phyloP scores from a whole-genome alignment of 345 rosid genomes.

The Euclidium syriacum region DNA sequence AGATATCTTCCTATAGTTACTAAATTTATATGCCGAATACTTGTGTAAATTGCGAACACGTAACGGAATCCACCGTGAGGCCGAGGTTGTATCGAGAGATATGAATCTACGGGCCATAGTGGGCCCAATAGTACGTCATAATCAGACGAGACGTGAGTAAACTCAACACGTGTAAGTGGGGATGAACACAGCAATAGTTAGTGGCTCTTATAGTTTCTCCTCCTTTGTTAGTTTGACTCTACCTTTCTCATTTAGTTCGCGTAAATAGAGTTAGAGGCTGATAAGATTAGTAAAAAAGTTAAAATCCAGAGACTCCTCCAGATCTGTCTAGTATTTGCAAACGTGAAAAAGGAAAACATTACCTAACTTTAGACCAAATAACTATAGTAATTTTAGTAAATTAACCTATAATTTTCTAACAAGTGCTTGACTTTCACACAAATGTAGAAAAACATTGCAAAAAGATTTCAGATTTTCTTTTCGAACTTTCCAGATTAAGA shows the following conservation, averaged over 20 bases:
- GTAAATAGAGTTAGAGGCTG: not conserved
- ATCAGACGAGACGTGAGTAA: not conserved
- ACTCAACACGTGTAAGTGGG: constrained; percentile 9
- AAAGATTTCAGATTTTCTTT: not conserved
- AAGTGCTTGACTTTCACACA: not conserved
- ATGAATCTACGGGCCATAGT: constrained; percentile 1
- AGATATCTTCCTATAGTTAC: too few species aligned
- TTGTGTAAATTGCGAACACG: constrained; percentile 15
- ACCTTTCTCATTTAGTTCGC: not conserved
- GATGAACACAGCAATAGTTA: constrained; percentile 9
- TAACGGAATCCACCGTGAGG: constrained; percentile 12
- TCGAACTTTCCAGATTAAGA: not conserved
- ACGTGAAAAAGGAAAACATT: not conserved
- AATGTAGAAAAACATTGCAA: too few species aligned
- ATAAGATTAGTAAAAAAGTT: not conserved
- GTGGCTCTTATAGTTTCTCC: constrained; percentile 10
- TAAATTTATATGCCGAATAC: too few species aligned
- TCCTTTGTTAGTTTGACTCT: not conserved
- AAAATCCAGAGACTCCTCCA: not conserved
- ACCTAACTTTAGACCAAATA: not conserved
- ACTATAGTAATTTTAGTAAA: not conserved
- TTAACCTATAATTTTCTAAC: not conserved
- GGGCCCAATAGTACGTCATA: constrained; percentile 5
- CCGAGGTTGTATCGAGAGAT: not conserved
- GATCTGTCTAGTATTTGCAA: not conserved